Conservation (phyloP, 176 grass and related monocot genomes). For the Puccinellia tenuiflora region DNA sequence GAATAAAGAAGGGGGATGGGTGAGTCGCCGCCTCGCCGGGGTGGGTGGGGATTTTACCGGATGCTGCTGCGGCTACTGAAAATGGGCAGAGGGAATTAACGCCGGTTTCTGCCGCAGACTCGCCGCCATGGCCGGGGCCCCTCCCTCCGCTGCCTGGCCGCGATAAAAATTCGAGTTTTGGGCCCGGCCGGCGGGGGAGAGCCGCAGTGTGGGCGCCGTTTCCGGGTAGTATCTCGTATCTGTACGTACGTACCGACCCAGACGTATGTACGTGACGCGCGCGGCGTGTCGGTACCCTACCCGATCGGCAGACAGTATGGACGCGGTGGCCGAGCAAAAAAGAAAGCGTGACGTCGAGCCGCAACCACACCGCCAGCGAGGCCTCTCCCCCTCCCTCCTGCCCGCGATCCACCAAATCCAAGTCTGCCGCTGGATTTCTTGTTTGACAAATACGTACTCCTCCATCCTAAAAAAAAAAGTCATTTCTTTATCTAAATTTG, state of each 20-base stretch:
- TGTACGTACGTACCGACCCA: not conserved
- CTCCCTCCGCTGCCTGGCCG: not conserved
- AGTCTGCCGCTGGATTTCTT: too few relatives aligned
- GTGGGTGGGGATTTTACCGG: not conserved
- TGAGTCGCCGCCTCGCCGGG: not conserved
- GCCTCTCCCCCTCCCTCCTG: too few relatives aligned
- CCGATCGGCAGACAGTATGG: too few relatives aligned
- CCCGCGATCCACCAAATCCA: too few relatives aligned
- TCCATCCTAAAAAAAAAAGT: too few relatives aligned
- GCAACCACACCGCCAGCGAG: not conserved
- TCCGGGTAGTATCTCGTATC: not conserved
- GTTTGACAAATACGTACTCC: too few relatives aligned
- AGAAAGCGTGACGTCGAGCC: not conserved
- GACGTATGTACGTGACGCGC: not conserved
- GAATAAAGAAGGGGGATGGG: slow-evolving; percentile 33
- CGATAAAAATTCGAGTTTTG: slow-evolving; percentile 11
- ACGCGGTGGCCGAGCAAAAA: too few relatives aligned
- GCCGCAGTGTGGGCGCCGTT: not conserved
- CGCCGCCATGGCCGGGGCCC: not conserved
- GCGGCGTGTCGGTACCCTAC: not conserved
- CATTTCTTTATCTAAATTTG: too few relatives aligned
- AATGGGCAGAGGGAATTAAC: not conserved
- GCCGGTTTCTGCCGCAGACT: not conserved
- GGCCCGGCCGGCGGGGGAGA: not conserved
- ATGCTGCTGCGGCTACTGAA: not conserved